Base-by-base conservation (phyloP, 495 filamentous ascomycete genomes). In the Neurospora sp. region DNA sequence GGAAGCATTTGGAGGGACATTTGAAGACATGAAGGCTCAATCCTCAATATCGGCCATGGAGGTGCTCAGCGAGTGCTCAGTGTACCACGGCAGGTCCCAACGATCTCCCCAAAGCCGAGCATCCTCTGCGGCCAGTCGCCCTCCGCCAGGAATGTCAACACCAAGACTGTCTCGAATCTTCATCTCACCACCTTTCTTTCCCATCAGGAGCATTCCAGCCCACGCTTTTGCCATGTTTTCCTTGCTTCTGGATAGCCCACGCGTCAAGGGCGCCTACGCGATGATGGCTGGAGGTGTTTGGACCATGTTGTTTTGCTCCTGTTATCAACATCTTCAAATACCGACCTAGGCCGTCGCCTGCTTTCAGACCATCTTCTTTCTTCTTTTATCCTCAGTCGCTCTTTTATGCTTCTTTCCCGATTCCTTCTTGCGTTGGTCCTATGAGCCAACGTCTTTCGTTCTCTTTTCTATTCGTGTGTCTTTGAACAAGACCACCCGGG, bases 81-180 rank as follows among this genome's bases (percentile, higher is more conserved):
- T 10, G 20, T 9, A 53, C n/a, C 3, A 53, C 9, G n/a, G 2
- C 9, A 4, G 1, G 20, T 61, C 53, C 22, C 53, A 6, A 31
- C 12, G 1, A 61, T 31, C 22, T 61, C 12, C 53, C 22, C 1
- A 22, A 61, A 61, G 5, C 22, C 53, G 1, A 61, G 6, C 22
- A 61, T 61, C 53, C 53, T 31, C 53, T 14, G 8, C 22, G 53
- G 2, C 22, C 53, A 61, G 27, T 61, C 53, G 53, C 27, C 53
- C 53, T 61, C 39, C 37, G 39, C 17, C 39, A 48, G 44, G 20
- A 41, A 22, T 39, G 61, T 40, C 27, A 69, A 53, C 31, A 20
- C 38, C 40, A 69, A 69, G 48, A 61, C 53, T 44, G 53, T 71
- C 72, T 73, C 69, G 72, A 20, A 38, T 16, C 17, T 71, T 69